Percentiles rank a stretch among this genome's conserved stretches.
Conservation (phyloP, 371 early-diverging fungal species). For the Mucor velutinosus region DNA sequence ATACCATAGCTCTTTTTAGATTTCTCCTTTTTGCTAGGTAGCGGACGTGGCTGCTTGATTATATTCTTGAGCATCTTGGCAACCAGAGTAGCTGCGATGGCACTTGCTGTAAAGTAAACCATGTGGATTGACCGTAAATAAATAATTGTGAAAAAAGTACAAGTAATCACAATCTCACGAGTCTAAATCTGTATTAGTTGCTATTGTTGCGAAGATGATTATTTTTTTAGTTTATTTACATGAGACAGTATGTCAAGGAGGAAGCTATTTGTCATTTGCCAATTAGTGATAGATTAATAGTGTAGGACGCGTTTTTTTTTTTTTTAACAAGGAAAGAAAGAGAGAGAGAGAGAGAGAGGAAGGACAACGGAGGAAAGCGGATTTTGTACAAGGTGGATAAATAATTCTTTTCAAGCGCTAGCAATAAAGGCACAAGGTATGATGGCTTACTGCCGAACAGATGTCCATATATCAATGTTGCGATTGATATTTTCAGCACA, state of each 20-base stretch:
- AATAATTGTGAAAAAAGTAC: constrained; percentile 19
- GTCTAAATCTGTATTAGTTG: constrained; percentile 6
- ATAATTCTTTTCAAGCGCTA: not conserved
- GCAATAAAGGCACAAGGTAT: not conserved
- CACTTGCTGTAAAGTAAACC: constrained; percentile 31
- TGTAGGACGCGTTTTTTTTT: not conserved
- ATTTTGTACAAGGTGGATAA: not conserved
- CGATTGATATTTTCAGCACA: constrained; percentile 34
- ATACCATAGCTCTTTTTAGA: constrained; percentile 60
- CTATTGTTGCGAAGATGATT: not conserved
- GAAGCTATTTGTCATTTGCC: not conserved
- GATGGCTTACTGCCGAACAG: constrained; percentile 3
- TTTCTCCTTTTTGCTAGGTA: not conserved
- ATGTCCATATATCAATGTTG: constrained; percentile 39
- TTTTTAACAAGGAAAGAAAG: not conserved
- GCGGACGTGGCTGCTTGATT: constrained; percentile 51
- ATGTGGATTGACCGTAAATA: constrained; percentile 38
- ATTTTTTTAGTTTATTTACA: constrained; percentile 2
- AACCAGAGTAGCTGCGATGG: constrained; percentile 24
- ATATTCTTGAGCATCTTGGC: constrained; percentile 53
- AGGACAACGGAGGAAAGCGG: not conserved
- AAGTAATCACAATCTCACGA: constrained; percentile 13
- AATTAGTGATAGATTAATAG: not conserved
- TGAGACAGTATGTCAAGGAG: constrained; percentile 8
- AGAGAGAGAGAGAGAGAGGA: not conserved